A percentile compares a stretch with the other conserved stretches of the same genome.
Conservation (phyloP, 768 basidiomycete species). For the Suillus subaureus region DNA sequence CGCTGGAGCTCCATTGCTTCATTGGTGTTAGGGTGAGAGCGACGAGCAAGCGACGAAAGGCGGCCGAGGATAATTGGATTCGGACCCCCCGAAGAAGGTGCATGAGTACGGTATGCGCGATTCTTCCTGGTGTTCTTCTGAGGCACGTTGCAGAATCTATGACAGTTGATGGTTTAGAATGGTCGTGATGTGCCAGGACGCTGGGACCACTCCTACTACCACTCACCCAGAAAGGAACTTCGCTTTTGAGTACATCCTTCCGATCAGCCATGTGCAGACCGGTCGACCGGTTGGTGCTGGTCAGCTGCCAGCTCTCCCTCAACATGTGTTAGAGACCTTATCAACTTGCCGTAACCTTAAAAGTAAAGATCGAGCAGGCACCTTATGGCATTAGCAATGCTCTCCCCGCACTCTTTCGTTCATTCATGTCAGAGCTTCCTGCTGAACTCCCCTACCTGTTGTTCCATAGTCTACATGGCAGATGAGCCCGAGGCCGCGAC, state of each 20-base stretch:
- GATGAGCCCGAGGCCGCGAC: neutral
- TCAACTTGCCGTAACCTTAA: neutral
- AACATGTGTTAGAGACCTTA: neutral
- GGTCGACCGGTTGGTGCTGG: neutral
- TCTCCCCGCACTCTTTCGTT: neutral
- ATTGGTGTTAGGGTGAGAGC: neutral
- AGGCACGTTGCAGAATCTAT: neutral
- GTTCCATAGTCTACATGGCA: neutral
- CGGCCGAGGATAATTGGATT: neutral
- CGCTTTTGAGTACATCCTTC: neutral
- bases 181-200: neutral
- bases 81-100: neutral
- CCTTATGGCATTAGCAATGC: neutral
- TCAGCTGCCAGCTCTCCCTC: neutral
- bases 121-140: neutral
- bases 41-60: no score
- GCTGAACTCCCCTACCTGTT: neutral
- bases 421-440: neutral
- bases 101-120: neutral
- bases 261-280: neutral
- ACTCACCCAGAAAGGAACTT: neutral
- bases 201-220: neutral
- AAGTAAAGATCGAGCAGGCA: neutral
- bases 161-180: neutral
- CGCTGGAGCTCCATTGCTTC: no score